Conservation (phyloP, 1,284 basidiomycete genomes). For the Vanrija sp. region DNA sequence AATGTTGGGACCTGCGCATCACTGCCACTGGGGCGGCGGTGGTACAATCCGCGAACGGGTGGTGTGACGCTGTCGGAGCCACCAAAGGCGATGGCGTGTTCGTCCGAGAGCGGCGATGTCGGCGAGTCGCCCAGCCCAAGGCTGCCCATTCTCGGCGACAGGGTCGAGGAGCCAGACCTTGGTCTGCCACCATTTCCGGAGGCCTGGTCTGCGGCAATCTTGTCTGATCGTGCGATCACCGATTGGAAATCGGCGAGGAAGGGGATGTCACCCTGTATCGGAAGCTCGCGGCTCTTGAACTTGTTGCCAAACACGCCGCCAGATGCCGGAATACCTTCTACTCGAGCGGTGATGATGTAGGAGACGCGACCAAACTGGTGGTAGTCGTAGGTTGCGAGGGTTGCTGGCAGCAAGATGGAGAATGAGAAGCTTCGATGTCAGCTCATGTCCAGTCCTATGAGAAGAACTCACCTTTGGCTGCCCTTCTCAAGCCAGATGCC, state of each 20-base stretch:
- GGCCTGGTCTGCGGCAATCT: conserved; percentile 19
- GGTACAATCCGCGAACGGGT: conserved; percentile 10
- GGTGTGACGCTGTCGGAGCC: neutral
- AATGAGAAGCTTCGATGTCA: conserved; percentile 30
- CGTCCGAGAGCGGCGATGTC: conserved; percentile 1
- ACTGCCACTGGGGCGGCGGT: conserved; percentile 10
- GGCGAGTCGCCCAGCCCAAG: neutral
- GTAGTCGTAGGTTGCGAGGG: conserved; percentile 32
- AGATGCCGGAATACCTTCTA: conserved; percentile 15
- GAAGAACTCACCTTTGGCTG: conserved; percentile 25
- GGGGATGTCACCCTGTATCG: conserved; percentile 20
- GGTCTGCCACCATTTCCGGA: neutral
- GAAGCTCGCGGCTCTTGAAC: conserved; percentile 14
- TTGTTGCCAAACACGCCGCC: conserved; percentile 3
- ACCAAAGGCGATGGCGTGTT: conserved; percentile 11
- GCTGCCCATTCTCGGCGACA: neutral
- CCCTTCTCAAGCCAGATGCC: conserved; percentile 46
- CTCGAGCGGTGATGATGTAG: conserved; percentile 34
- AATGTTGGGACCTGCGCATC: neutral
- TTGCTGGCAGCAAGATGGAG: conserved; percentile 35
- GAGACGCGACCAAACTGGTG: conserved; percentile 31
- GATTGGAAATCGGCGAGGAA: conserved; percentile 32
- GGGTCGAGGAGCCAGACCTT: neutral
- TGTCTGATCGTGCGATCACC: conserved; percentile 37
- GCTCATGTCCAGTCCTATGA: fast-evolving